Conservation (phyloP, 768 basidiomycete species). For the Tricholoma terreum region DNA sequence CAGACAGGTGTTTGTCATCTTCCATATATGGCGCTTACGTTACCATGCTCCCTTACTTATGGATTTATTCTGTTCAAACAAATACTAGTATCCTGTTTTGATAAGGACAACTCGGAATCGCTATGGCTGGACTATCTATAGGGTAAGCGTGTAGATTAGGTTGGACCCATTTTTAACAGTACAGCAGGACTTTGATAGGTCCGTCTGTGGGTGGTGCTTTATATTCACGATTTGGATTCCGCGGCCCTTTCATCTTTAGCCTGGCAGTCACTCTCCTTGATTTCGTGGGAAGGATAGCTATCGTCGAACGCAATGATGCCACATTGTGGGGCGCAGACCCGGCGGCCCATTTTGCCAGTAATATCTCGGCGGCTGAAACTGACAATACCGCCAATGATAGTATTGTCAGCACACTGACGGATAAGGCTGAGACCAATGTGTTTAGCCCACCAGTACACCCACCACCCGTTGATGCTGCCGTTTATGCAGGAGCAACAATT, state of each 20-base stretch:
- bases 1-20: too few relatives aligned
- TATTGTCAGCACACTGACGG: too few relatives aligned
- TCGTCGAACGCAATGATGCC: slow-evolving; percentile 56
- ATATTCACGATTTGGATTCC: slow-evolving; percentile 54
- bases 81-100: background rate
- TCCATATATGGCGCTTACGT: too few relatives aligned
- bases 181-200: slow-evolving; percentile 46
- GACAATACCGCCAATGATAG: background rate
- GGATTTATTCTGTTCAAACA: too few relatives aligned
- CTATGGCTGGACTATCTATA: slow-evolving; percentile 54
- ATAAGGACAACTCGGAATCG: slow-evolving; percentile 56
- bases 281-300: slow-evolving; percentile 49
- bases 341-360: slow-evolving; percentile 6
- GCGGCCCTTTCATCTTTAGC: slow-evolving; percentile 57
- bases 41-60: too few relatives aligned
- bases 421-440: background rate
- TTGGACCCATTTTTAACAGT: slow-evolving; percentile 1
- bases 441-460: background rate
- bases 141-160: slow-evolving; percentile 34
- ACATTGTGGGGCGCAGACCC: slow-evolving; percentile 47
- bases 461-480: background rate
- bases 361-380: background rate
- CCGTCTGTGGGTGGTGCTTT: slow-evolving; percentile 57
- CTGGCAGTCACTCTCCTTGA: slow-evolving; percentile 46
- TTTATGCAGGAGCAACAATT: background rate